Base-by-base conservation (phyloP, 129 eudicot species). In the Flaveria trinervia region DNA sequence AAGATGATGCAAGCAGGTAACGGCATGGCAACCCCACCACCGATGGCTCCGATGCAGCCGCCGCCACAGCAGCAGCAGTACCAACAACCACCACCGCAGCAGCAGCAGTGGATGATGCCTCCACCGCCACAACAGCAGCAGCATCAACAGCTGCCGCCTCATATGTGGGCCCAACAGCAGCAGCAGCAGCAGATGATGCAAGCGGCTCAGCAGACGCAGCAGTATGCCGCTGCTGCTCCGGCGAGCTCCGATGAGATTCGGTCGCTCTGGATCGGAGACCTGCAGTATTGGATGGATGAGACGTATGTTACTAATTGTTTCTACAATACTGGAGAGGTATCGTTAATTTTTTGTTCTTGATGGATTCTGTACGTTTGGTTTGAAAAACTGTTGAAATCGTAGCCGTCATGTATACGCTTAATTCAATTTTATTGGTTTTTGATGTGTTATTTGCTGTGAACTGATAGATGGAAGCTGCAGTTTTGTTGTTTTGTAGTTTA, bases 251-350 rank as follows among this genome's bases (percentile, higher is more conserved):
- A 94, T 44, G 98, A 94, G 93, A 74, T 94, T 69, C 84, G 91
- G 12, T 86, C 97, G 13, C 90, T 94, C 41, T 94, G 98, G 98
- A 91, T 94, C 66, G 98, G 98, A 6, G 98, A 91, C 36, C 83
- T 94, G 87, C 98, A 94, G 96, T 85, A 77, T 55, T 94, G 98
- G 98, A 94, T 94, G 98, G 98, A 93, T 65, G 98, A 93, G 80
- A 62, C 80, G 9, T 93, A 85, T 77, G 82, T 93, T 26, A 77
- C 70, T 41, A 68, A 67, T n/a, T 89, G 93, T 67, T 93, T 93
- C 71, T 82, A 41, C 67, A 79, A 79, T 39, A 85, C 93, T 16
- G 98, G 97, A 70, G 98, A 91, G 96, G 97, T 93, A 86, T 7
- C 9, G 0, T 41, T 51, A 15, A 9, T 1, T 10, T 41, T 41